phyloP scores from a whole-genome alignment of 2,329 filamentous ascomycete genomes.

The Fusarium sambucinum region DNA sequence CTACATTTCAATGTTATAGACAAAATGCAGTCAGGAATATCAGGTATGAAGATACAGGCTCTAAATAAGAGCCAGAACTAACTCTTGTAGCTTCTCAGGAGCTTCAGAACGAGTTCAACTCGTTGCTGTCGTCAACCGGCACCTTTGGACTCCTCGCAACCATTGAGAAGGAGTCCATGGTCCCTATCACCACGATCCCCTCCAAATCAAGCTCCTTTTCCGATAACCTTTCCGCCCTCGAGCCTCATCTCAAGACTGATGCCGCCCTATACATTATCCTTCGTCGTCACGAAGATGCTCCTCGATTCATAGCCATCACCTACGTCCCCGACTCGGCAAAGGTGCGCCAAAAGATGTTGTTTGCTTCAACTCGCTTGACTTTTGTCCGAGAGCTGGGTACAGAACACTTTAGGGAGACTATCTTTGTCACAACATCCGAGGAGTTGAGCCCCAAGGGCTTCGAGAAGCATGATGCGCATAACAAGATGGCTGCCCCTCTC shows the following conservation, averaged over 20 bases:
- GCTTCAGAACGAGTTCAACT: slow-evolving; percentile 79
- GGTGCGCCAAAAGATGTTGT: slow-evolving; percentile 88
- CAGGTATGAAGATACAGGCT: slow-evolving; percentile 63
- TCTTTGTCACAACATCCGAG: slow-evolving; percentile 77
- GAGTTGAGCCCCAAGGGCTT: slow-evolving; percentile 80
- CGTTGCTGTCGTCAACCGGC: slow-evolving; percentile 70
- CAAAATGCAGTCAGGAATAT: slow-evolving; percentile 82
- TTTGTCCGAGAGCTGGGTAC: slow-evolving; percentile 81
- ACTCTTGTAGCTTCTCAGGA: slow-evolving; percentile 75
- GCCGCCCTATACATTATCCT: slow-evolving; percentile 81
- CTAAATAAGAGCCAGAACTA: background rate
- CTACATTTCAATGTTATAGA: slow-evolving; percentile 20
- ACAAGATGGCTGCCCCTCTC: slow-evolving; percentile 73
- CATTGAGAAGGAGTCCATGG: slow-evolving; percentile 76
- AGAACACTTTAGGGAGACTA: slow-evolving; percentile 81
- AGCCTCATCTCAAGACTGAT: slow-evolving; percentile 72
- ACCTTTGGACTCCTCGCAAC: slow-evolving; percentile 78
- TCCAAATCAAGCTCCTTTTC: slow-evolving; percentile 69
- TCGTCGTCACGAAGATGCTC: slow-evolving; percentile 70
- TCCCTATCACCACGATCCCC: slow-evolving; percentile 68
- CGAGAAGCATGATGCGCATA: slow-evolving; percentile 77
- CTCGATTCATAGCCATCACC: slow-evolving; percentile 76
- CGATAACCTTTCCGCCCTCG: slow-evolving; percentile 72
- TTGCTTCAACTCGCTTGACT: slow-evolving; percentile 81
- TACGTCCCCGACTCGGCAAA: slow-evolving; percentile 84